These are phyloP conservation scores for Arthrobotrys conoides DNA, from an alignment of 2,329 filamentous ascomycete species.

Conservation along the genomic window DNA sequence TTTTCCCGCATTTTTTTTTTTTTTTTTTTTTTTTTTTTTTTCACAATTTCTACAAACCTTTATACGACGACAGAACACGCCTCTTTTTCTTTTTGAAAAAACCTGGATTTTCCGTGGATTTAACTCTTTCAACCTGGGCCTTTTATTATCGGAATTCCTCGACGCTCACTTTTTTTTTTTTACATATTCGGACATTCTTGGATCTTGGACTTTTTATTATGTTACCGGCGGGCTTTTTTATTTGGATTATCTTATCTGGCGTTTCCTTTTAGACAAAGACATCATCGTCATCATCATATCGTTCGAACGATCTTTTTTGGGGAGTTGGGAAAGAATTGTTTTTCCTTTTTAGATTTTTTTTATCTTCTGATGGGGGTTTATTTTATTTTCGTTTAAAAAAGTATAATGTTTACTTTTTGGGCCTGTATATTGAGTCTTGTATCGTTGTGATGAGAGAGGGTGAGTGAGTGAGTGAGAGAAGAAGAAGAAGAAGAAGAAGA, in stretches of 20 bases:
- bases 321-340: constrained; percentile 1
- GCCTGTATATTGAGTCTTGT: constrained; percentile 25
- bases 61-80: constrained; percentile 47
- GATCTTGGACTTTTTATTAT: constrained; percentile 9
- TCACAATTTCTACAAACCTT: background rate
- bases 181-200: background rate
- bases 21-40: constrained; percentile 1
- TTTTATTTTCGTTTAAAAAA: constrained; percentile 15
- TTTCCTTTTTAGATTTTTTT: background rate
- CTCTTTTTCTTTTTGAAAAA: too few species aligned
- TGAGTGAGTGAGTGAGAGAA: background rate
- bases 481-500: constrained; percentile 9
- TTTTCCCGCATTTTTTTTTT: background rate
- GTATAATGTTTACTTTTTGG: constrained; percentile 12
- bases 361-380: background rate
- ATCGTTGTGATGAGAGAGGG: constrained; percentile 14
- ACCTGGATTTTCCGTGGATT: constrained; percentile 45
- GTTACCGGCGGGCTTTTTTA: background rate
- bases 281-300: constrained; percentile 3
- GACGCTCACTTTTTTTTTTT: background rate
- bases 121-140: constrained; percentile 8
- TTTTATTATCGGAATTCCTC: constrained; percentile 12
- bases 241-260: constrained; percentile 1
- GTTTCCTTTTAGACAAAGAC: constrained; percentile 24
- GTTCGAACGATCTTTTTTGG: background rate